These are phyloP conservation scores for Cystobasidium tubakii DNA, from an alignment of 768 basidiomycete species.

Conservation along the genomic window DNA sequence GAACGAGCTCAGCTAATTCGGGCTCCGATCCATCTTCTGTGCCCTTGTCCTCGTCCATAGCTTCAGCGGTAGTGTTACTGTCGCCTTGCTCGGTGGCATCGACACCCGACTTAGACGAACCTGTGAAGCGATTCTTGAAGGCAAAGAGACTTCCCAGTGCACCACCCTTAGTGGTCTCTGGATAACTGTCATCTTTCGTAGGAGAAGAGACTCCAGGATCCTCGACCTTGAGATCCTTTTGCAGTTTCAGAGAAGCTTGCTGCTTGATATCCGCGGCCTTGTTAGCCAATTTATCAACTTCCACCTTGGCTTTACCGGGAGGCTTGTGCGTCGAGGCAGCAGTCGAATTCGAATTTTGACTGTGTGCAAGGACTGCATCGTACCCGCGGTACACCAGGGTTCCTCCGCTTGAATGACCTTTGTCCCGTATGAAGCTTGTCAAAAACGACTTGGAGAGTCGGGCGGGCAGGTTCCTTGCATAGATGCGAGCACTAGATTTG, in stretches of 20 bases:
- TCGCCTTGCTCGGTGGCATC: slow-evolving; percentile 30
- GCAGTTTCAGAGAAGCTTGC: neutral
- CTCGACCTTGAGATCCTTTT: slow-evolving; percentile 2
- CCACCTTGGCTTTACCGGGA: neutral
- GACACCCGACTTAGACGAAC: neutral
- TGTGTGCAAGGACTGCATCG: slow-evolving; percentile 21
- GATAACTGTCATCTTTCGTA: neutral
- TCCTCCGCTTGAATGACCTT: slow-evolving; percentile 25
- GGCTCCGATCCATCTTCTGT: slow-evolving; percentile 34
- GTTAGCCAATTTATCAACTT: neutral
- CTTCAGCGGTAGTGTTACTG: slow-evolving; percentile 26
- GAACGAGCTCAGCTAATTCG: slow-evolving; percentile 44
- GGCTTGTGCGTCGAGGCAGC: neutral
- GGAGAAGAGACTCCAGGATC: neutral
- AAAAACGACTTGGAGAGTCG: slow-evolving; percentile 36
- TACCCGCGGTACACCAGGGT: slow-evolving; percentile 36
- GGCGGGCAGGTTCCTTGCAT: slow-evolving; percentile 15
- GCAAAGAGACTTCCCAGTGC: slow-evolving; percentile 37
- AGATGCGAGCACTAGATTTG: slow-evolving; percentile 35
- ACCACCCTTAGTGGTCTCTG: slow-evolving; percentile 10
- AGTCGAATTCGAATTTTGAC: neutral
- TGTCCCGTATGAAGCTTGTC: slow-evolving; percentile 38
- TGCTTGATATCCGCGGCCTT: slow-evolving; percentile 16
- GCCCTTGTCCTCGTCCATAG: slow-evolving; percentile 26
- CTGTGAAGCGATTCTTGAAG: neutral